These are phyloP conservation scores for Kurtzmaniella quercitrusa DNA, from an alignment of 1,139 yeast species.

Conservation along the genomic window DNA sequence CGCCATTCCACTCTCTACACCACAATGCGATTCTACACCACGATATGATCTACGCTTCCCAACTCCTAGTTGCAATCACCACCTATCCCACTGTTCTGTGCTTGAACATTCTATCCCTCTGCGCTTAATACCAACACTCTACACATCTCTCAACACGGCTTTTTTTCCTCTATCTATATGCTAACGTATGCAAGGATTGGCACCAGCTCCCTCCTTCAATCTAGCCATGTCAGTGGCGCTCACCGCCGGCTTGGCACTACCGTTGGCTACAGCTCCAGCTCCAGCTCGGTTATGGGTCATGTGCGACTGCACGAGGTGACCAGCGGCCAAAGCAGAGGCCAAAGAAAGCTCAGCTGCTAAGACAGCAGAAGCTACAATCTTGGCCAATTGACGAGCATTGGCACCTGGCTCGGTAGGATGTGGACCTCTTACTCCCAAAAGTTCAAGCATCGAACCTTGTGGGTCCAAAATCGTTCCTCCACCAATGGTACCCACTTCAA, in stretches of 20 bases:
- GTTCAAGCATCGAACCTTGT: conserved; percentile 92
- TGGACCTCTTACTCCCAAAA: conserved; percentile 94
- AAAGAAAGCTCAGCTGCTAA: conserved; percentile 94
- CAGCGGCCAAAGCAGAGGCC: conserved; percentile 95
- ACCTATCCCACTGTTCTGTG: no score
- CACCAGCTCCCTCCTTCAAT: conserved; percentile 59
- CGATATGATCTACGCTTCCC: no score
- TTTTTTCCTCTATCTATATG: conserved; percentile 11
- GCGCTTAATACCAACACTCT: no score
- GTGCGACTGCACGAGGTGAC: conserved; percentile 96
- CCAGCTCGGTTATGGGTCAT: conserved; percentile 90
- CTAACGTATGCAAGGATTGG: conserved; percentile 59
- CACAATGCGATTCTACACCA: no score
- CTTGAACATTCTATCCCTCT: no score
- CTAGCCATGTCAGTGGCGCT: conserved; percentile 44
- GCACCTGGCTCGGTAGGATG: conserved; percentile 92
- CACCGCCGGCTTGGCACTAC: conserved; percentile 14
- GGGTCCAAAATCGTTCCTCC: conserved; percentile 98
- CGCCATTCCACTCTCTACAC: no score
- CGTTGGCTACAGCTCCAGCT: conserved; percentile 33
- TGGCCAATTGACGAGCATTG: conserved; percentile 93
- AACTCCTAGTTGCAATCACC: no score
- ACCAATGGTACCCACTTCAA: conserved; percentile 98
- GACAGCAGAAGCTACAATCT: conserved; percentile 89
- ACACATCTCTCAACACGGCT: background rate